Percentiles rank a stretch among this genome's conserved stretches.
Conservation (phyloP, 495 filamentous ascomycete genomes). For the Xylaria intraflava region DNA sequence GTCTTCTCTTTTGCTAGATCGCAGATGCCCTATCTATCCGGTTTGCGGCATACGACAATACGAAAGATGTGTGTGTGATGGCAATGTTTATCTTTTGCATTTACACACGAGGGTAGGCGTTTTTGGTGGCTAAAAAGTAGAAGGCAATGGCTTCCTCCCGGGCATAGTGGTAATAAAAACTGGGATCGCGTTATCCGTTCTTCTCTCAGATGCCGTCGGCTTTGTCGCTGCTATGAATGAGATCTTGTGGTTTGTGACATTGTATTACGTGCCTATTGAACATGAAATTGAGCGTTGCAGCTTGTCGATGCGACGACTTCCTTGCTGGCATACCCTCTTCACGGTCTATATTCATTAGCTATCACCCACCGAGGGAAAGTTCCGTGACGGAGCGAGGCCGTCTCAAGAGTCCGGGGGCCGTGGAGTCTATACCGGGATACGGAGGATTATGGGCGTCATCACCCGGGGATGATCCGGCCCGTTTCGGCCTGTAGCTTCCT, state of each 20-base stretch:
- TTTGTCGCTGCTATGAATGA: not conserved
- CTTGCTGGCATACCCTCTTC: too few relatives aligned
- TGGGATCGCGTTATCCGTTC: conserved; percentile 6
- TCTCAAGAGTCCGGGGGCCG: too few relatives aligned
- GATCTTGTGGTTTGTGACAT: not conserved
- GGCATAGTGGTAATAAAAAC: conserved; percentile 5
- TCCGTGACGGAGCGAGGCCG: too few relatives aligned
- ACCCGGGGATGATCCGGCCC: too few relatives aligned
- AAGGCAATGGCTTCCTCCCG: conserved; percentile 1
- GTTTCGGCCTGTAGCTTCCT: too few relatives aligned
- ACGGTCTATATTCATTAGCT: too few relatives aligned
- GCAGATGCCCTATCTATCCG: not conserved
- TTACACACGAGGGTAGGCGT: conserved; percentile 6
- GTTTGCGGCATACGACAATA: conserved; percentile 7
- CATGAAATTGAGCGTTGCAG: not conserved
- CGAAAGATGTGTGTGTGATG: conserved; percentile 8
- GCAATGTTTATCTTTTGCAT: conserved; percentile 10
- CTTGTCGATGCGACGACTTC: too few relatives aligned
- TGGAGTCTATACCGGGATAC: too few relatives aligned
- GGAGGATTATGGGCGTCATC: too few relatives aligned
- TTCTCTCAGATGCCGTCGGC: not conserved
- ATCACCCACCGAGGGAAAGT: too few relatives aligned
- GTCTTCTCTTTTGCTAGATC: not conserved
- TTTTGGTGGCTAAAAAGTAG: conserved; percentile 8
- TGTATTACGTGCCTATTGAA: not conserved